Base-by-base conservation (phyloP, 805 yeast species). In the Dipodascus albidus region DNA sequence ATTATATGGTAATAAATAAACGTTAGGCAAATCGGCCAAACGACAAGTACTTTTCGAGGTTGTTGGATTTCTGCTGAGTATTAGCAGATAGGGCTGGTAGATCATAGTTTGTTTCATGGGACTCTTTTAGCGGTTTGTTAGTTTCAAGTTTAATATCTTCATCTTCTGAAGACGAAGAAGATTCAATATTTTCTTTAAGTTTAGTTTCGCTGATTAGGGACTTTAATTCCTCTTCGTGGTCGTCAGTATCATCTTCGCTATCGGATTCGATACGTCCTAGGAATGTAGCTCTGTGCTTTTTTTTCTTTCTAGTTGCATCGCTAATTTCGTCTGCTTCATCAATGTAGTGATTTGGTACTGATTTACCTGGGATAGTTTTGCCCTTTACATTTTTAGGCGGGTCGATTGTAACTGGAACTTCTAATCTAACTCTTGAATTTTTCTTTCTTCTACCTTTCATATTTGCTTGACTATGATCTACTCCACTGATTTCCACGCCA, bases 401-500 rank as follows among this genome's bases (percentile, higher is more conserved):
- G n/a, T 38, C 44, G 15, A 38, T 14, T 6, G 44, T 38, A 38
- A 38, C 20, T 4, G 44, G 44, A 14, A 38, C 44, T 4, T 38
- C 44, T 17, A 38, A 19, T 17, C 44, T 38, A 8, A 38, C 44
- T 4, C 20, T 4, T 11, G 20, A 14, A 8, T 4, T 38, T 38
- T 38, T 38, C 44, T 38, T 38, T 38, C 20, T 38, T 4, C 20
- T 4, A 8, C 44, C 33, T 27, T 27, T 14, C 14, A 19, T 14
- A 14, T 11, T 11, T 4, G 6, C 44, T 31, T 15, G 14, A 31
- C 15, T 9, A 31, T 9, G 15, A 9, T 31, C 38, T 31, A 9
- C 38, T 9, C 15, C 38, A 31, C 15, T 17, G 17, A n/a, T 4
- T 14, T 38, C 71, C 41, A 74, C 76, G 20, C 44, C 44, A 17